Evolutionary conservation across 805 yeast species (phyloP).

Genomic region (Metschnikowia gelsemii): DNA sequence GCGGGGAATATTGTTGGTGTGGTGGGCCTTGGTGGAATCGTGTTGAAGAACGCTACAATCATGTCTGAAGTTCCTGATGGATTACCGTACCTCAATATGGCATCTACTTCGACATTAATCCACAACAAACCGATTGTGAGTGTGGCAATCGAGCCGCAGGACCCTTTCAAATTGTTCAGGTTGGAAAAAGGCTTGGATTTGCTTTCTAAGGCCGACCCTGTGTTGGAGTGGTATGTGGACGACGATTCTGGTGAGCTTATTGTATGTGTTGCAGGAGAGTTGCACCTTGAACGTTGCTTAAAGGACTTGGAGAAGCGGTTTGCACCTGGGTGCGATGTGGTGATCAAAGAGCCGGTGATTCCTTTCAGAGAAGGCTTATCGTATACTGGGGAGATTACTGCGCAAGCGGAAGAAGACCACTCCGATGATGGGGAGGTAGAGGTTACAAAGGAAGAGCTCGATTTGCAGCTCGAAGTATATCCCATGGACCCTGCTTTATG

Average conservation of each 20-base stretch:
- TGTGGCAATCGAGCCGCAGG: slow-evolving; percentile 93
- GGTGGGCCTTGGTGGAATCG: slow-evolving; percentile 80
- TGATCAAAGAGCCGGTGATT: slow-evolving; percentile 86
- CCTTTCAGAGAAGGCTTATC: slow-evolving; percentile 88
- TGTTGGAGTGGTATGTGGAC: slow-evolving; percentile 81
- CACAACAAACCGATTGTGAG: slow-evolving; percentile 87
- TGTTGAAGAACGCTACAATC: slow-evolving; percentile 85
- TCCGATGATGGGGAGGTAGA: slow-evolving; percentile 16
- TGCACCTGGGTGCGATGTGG: slow-evolving; percentile 80
- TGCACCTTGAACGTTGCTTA: slow-evolving; percentile 91
- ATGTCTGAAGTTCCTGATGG: slow-evolving; percentile 58
- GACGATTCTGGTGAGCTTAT: slow-evolving; percentile 89
- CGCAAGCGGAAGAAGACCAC: slow-evolving; percentile 19
- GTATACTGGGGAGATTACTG: slow-evolving; percentile 36
- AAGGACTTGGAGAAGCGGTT: slow-evolving; percentile 88
- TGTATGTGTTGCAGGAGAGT: slow-evolving; percentile 92
- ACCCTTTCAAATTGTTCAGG: slow-evolving; percentile 74
- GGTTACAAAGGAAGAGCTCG: slow-evolving; percentile 29
- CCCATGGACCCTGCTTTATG: slow-evolving; percentile 58
- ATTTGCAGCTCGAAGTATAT: slow-evolving; percentile 51
- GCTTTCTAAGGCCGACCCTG: slow-evolving; percentile 88
- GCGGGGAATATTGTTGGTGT: slow-evolving; percentile 96
- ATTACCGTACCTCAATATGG: slow-evolving; percentile 70
- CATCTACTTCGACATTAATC: slow-evolving; percentile 45
- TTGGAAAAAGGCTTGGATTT: slow-evolving; percentile 76